Base-by-base conservation (phyloP, 768 basidiomycete genomes). In the Infundibulicybe gibba region DNA sequence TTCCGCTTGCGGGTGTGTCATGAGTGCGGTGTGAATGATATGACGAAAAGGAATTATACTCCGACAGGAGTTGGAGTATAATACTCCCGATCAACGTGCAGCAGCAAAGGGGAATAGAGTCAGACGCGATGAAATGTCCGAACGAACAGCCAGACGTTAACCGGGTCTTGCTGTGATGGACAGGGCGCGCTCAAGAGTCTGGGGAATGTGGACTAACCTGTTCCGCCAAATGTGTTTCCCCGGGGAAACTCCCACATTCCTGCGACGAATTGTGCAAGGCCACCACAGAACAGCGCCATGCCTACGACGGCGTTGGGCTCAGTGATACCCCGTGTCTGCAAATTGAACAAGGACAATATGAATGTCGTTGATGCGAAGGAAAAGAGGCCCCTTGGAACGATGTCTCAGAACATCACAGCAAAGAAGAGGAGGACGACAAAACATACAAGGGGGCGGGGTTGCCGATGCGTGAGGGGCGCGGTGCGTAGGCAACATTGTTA, bases 211-310 rank as follows among this genome's bases (percentile, higher is more conserved):
- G 14, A 67, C 84, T 64, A 34, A 86, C 87, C 85, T 21, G 86
- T 83, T 10, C 77, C 87, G 54, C 82, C 85, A 51, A 90, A 88
- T 0, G 67, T 69, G 53, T 90, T 89, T 1, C 83, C 83, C 30
- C 75, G 66, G 13, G 81, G 78, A 66, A 84, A 85, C 64, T 85
- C 84, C 90, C 90, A 92, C 85, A 93, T 90, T 35, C 93, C 93
- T 25, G 91, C 92, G 33, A 94, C 68, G 40, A 94, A 72, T 61
- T 94, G 93, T 11, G 76, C 84, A 30, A 94, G 81, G 49, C 93
- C 93, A 52, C 92, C 93, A 51, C 80, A 80, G 65, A 83, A 87
- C 54, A 90, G 59, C 19, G 90, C 90, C 90, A 94, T 91, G 43
- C 90, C 93, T 41, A 92, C 75, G 41, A 91, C 80, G 21, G 82